Percentiles rank a stretch among this genome's conserved stretches.
These are phyloP conservation scores for Chlorella sorokiniana DNA, from an alignment of 139 green algal genomes.

Conservation along the genomic window DNA sequence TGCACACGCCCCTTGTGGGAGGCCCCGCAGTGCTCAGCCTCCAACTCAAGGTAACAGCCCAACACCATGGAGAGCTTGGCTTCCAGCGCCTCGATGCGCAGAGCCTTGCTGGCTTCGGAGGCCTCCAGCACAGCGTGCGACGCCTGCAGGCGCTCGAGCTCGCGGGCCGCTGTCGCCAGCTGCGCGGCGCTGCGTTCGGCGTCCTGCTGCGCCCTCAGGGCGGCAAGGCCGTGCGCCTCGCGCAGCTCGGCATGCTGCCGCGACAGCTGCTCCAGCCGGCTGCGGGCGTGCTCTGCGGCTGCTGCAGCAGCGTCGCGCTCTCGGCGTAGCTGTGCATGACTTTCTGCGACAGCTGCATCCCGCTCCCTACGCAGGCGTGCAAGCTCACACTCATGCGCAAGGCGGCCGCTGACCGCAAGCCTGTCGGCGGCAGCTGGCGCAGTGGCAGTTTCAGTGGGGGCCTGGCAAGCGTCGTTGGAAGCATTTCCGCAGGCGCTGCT, in stretches of 20 bases:
- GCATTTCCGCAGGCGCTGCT: too few relatives aligned
- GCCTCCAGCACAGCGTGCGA: background rate
- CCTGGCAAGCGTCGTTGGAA: too few relatives aligned
- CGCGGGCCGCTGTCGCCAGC: background rate
- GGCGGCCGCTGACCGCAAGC: too few relatives aligned
- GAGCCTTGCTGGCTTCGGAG: background rate
- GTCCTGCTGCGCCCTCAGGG: background rate
- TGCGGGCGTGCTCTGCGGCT: background rate
- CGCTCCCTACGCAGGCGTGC: conserved; percentile 1
- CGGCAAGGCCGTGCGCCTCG: background rate
- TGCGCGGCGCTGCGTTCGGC: background rate
- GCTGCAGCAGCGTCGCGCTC: background rate
- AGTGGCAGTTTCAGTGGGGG: background rate
- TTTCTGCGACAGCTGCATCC: background rate
- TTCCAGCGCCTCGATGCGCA: conserved; percentile 7
- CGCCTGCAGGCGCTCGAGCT: background rate
- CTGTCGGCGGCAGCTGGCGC: background rate
- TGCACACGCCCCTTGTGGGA: too few relatives aligned
- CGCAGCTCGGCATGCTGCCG: background rate
- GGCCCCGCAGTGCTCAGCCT: conserved; percentile 15
- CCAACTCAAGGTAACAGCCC: conserved; percentile 1
- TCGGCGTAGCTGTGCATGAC: background rate
- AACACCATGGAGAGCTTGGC: conserved; percentile 7
- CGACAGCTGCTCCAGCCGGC: background rate
- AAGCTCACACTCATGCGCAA: background rate